Conservation (phyloP, 768 basidiomycete species). For the Zangia roseola region DNA sequence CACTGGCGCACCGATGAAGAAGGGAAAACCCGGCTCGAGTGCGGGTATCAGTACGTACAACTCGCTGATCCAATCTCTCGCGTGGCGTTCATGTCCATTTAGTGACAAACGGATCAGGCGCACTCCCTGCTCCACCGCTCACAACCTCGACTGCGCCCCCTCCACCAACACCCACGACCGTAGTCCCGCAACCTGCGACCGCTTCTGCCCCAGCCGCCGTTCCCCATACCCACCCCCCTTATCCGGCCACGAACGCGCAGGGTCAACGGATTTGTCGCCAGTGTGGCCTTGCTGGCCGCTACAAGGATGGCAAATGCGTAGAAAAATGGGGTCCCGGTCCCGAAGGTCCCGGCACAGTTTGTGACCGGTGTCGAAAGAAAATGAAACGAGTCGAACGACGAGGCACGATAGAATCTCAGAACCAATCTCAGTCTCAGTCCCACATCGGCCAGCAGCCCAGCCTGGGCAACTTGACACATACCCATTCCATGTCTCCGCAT, state of each 20-base stretch:
- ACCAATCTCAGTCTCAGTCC: constrained; percentile 19
- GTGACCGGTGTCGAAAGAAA: constrained; percentile 83
- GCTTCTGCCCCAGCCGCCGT: neutral
- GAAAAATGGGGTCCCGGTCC: constrained; percentile 89
- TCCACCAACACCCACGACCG: constrained; percentile 14
- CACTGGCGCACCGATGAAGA: constrained; percentile 71
- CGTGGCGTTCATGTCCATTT: constrained; percentile 12
- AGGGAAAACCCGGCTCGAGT: constrained; percentile 44
- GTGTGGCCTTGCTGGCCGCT: constrained; percentile 70
- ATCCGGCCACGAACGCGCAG: constrained; percentile 44
- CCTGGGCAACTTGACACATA: constrained; percentile 12
- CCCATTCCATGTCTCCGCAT: constrained; percentile 21
- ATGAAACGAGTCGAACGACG: constrained; percentile 82
- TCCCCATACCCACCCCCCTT: constrained; percentile 16
- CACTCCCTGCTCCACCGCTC: constrained; percentile 18
- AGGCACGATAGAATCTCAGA: constrained; percentile 54
- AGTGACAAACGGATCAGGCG: constrained; percentile 21
- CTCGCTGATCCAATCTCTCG: neutral
- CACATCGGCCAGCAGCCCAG: constrained; percentile 14
- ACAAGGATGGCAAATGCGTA: constrained; percentile 84
- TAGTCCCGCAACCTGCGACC: constrained; percentile 6
- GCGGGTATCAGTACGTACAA: constrained; percentile 26
- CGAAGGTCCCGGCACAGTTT: constrained; percentile 80
- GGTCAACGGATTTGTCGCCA: constrained; percentile 79
- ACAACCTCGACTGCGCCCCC: constrained; percentile 9